Conservation (phyloP, 208 protist species). For the Acanthamoeba castellanii region DNA sequence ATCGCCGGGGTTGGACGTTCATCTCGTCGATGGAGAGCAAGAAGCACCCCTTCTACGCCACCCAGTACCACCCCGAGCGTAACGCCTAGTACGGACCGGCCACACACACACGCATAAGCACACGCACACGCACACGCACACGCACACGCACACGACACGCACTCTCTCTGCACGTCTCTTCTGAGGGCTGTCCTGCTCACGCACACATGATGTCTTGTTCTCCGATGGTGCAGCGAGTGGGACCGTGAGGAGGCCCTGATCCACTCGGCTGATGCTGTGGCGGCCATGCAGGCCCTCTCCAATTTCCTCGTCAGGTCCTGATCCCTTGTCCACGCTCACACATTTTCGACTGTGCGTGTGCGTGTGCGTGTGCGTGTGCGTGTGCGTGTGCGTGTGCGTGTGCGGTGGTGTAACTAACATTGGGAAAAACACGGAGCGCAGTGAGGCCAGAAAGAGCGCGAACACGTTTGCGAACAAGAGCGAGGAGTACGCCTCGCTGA, state of each 20-base stretch:
- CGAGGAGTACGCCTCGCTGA: neutral
- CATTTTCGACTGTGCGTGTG: neutral
- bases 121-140: too few relatives aligned
- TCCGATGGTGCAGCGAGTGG: constrained; percentile 1
- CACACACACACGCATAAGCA: too few relatives aligned
- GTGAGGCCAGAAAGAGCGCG: constrained; percentile 28
- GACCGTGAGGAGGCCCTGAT: neutral
- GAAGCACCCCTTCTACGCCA: constrained; percentile 12
- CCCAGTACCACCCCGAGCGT: constrained; percentile 22
- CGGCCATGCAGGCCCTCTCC: constrained; percentile 30
- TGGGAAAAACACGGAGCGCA: neutral
- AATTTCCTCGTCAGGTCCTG: constrained; percentile 25
- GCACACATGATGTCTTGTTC: neutral
- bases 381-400: neutral
- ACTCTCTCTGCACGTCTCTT: neutral
- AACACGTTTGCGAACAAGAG: neutral
- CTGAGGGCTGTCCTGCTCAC: too few relatives aligned
- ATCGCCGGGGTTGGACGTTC: neutral
- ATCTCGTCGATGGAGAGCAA: constrained; percentile 48
- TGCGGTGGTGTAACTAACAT: neutral
- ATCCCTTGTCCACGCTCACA: too few relatives aligned
- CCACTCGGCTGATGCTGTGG: constrained; percentile 15
- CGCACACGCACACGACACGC: too few relatives aligned
- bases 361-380: neutral
- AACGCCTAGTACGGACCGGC: constrained; percentile 24